These are phyloP conservation scores for Fonsecaea erecta DNA, from an alignment of 2,329 filamentous ascomycete genomes.

Conservation along the genomic window DNA sequence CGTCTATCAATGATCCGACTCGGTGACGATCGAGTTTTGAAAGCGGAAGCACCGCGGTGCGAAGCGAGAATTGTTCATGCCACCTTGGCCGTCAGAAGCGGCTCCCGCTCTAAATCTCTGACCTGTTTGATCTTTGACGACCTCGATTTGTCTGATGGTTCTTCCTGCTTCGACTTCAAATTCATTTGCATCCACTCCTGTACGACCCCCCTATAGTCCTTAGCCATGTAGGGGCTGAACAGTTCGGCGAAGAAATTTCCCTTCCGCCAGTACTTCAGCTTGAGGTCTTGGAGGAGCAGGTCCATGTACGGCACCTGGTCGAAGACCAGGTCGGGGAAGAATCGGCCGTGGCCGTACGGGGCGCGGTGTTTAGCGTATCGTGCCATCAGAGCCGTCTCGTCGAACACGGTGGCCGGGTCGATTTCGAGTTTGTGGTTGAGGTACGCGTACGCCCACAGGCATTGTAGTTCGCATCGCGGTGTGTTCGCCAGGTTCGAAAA, in stretches of 20 bases:
- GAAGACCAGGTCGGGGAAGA: constrained; percentile 73
- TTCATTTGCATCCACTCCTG: constrained; percentile 46
- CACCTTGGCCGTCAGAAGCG: constrained; percentile 5
- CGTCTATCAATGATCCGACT: neutral
- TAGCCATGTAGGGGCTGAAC: constrained; percentile 46
- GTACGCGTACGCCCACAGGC: constrained; percentile 69
- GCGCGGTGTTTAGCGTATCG: constrained; percentile 74
- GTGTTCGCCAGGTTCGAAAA: constrained; percentile 54
- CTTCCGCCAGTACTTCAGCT: constrained; percentile 55
- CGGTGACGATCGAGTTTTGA: neutral
- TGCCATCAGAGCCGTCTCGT: constrained; percentile 66
- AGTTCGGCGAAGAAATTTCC: constrained; percentile 41
- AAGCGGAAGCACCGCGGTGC: neutral
- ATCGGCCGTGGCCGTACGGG: constrained; percentile 66
- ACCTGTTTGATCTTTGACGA: neutral
- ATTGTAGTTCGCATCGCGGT: constrained; percentile 47
- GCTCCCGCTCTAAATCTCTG: neutral
- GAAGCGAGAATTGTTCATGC: neutral
- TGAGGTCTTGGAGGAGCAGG: constrained; percentile 68
- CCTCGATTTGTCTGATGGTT: neutral
- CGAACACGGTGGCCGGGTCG: constrained; percentile 46
- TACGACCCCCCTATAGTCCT: constrained; percentile 50
- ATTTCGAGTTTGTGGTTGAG: constrained; percentile 55
- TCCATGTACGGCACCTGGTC: constrained; percentile 77
- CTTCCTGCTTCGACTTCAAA: neutral